These are phyloP conservation scores for Sideroxylon spinosum DNA, from an alignment of 179 eudicot genomes.

Conservation along the genomic window DNA sequence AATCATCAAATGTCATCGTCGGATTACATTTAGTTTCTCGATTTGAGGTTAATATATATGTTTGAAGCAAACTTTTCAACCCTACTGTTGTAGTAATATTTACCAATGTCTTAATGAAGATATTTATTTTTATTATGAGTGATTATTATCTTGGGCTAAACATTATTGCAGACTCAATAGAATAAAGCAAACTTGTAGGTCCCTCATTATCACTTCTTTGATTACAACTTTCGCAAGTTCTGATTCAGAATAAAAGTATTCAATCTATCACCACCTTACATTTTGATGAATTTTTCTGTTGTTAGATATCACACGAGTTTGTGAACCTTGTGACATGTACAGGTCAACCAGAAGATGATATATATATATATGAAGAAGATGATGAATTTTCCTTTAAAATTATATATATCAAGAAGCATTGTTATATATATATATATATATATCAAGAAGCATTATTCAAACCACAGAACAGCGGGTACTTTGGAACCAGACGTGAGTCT, in stretches of 20 bases:
- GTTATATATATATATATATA: too few species aligned
- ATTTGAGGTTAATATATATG: neutral
- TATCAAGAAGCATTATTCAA: neutral
- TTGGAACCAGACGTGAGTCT: neutral
- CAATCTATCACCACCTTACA: neutral
- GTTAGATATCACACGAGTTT: neutral
- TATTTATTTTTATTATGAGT: neutral
- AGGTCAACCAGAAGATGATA: neutral
- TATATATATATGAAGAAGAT: too few species aligned
- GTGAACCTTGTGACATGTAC: neutral
- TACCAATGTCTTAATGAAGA: neutral
- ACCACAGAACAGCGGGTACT: neutral
- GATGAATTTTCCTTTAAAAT: too few species aligned
- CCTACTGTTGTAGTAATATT: neutral
- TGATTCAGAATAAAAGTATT: too few species aligned
- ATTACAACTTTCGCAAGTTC: neutral
- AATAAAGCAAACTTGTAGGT: neutral
- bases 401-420: neutral
- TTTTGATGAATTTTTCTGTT: neutral
- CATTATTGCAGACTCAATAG: neutral
- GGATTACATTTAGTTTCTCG: neutral
- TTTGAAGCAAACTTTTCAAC: neutral
- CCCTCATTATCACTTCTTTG: neutral
- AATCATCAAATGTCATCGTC: neutral
- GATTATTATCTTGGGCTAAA: too few species aligned